phyloP scores from a whole-genome alignment of 192 early-diverging fungal species.

The Radiomyces spectabilis region DNA sequence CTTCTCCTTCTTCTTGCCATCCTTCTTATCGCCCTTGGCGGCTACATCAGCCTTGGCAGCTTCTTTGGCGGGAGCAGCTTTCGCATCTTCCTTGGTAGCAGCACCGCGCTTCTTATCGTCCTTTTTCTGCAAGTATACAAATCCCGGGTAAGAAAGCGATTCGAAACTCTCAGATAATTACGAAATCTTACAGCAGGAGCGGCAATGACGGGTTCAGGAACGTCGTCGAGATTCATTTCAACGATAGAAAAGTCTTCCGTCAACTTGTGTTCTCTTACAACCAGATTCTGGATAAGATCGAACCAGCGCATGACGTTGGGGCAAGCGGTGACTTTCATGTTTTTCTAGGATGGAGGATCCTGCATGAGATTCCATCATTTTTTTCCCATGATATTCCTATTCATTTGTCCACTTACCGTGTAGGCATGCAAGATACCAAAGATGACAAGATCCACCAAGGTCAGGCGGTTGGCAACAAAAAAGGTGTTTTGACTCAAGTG shows the following conservation, averaged over 20 bases:
- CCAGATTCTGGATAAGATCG: slow-evolving; percentile 68
- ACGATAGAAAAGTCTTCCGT: slow-evolving; percentile 35
- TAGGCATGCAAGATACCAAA: slow-evolving; percentile 61
- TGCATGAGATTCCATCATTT: background rate
- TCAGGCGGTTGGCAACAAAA: slow-evolving; percentile 55
- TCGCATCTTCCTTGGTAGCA: slow-evolving; percentile 11
- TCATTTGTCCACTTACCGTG: slow-evolving; percentile 23
- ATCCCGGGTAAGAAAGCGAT: no score
- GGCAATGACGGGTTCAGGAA: slow-evolving; percentile 22
- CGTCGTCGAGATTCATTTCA: slow-evolving; percentile 38
- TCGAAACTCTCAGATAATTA: background rate
- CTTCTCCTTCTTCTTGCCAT: slow-evolving; percentile 48
- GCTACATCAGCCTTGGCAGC: slow-evolving; percentile 18
- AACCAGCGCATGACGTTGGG: slow-evolving; percentile 69
- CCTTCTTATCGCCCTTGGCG: slow-evolving; percentile 26
- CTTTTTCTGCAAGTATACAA: background rate
- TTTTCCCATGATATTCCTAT: background rate
- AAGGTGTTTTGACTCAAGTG: slow-evolving; percentile 60
- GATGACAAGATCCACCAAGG: slow-evolving; percentile 57
- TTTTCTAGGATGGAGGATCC: no score
- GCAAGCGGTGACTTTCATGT: slow-evolving; percentile 29
- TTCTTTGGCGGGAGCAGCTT: slow-evolving; percentile 9
- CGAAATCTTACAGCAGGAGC: background rate
- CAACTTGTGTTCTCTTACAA: slow-evolving; percentile 31
- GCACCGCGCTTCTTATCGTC: slow-evolving; percentile 24